phyloP scores from a whole-genome alignment of 202 grass and related monocot genomes.

The Zoysia matrella region DNA sequence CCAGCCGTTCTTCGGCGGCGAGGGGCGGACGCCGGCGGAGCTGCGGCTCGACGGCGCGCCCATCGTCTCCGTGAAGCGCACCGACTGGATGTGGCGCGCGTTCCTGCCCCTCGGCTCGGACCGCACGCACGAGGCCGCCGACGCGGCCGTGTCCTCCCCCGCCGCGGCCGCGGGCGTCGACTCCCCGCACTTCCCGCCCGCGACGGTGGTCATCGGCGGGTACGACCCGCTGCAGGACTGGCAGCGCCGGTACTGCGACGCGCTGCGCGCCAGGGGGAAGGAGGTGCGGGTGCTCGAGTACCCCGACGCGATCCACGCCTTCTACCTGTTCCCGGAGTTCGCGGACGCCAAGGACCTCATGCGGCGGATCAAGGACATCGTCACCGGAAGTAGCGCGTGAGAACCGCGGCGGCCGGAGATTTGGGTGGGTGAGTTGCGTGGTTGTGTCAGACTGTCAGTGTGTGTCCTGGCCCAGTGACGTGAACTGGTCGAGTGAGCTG shows the following conservation, averaged over 20 bases:
- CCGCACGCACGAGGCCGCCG: not conserved
- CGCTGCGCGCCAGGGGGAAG: slow-evolving; percentile 53
- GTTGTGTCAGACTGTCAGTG: too few relatives aligned
- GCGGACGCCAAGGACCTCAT: slow-evolving; percentile 50
- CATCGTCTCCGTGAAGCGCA: not conserved
- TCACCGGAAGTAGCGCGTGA: slow-evolving; percentile 6
- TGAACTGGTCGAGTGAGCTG: too few relatives aligned
- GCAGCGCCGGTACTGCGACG: slow-evolving; percentile 67
- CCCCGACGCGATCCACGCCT: slow-evolving; percentile 72
- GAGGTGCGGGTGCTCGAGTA: slow-evolving; percentile 64
- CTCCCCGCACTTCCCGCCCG: slow-evolving; percentile 49
- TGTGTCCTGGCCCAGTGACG: too few relatives aligned
- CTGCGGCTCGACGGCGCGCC: not conserved
- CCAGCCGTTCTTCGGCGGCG: not conserved
- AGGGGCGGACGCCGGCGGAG: not conserved
- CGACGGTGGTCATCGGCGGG: slow-evolving; percentile 60
- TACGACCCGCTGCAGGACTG: slow-evolving; percentile 85
- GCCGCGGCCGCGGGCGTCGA: not conserved
- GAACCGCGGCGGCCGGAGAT: not conserved
- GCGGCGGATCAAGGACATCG: slow-evolving; percentile 57
- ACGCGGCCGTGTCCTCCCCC: not conserved
- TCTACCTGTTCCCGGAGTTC: slow-evolving; percentile 78
- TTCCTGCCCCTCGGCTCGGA: not conserved
- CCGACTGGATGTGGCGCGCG: not conserved
- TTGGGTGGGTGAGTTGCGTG: too few relatives aligned